Base-by-base conservation (phyloP, 2,329 filamentous ascomycete genomes). In the Trichophyton rubrum region DNA sequence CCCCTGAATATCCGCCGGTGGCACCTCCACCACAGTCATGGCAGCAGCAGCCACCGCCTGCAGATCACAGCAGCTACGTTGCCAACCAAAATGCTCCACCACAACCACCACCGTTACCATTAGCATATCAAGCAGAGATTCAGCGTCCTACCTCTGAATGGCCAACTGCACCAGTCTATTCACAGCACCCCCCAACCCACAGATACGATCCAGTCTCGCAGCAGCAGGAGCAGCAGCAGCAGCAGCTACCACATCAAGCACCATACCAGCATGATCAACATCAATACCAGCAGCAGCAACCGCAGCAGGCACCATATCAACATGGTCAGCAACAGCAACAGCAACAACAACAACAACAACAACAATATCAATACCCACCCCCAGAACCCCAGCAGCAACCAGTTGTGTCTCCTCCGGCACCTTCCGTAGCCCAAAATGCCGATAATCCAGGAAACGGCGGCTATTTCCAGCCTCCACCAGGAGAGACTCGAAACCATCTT, bases 61-160 rank as follows among this genome's bases (percentile, higher is more conserved):
- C 64, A 35, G 62, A 68, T 30, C 67, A 59, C 35, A 68, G 67
- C 35, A 68, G 67, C 33, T 58, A 59, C 38, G 65, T 65, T n/a
- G 58, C 63, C 58, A 61, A 62, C 41, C 60, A 59, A n/a, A 56
- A 67, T 59, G 62, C 70, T 30, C 70, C 75, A 15, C 73, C 74
- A 13, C 71, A 70, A n/a, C 74, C 73, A 1, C 74, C 75, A n/a
- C 74, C 74, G 27, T 67, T 75, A 45, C 75, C 75, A 24, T 68
- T 69, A 5, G 69, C 66, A 38, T 75, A 77, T 64, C 71, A 75
- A 56, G 64, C 66, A 59, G 67, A 68, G 59, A 61, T 66, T 17
- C 63, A 67, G 24, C 68, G 70, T 35, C 67, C 68, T 15, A 59
- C 35, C 35, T 67, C 65, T 62, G 60, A 57, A 38, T 55, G 59